Percentiles rank a stretch among this genome's conserved stretches.
Conservation (phyloP, 2,329 filamentous ascomycete species). For the Alternaria gaisen region DNA sequence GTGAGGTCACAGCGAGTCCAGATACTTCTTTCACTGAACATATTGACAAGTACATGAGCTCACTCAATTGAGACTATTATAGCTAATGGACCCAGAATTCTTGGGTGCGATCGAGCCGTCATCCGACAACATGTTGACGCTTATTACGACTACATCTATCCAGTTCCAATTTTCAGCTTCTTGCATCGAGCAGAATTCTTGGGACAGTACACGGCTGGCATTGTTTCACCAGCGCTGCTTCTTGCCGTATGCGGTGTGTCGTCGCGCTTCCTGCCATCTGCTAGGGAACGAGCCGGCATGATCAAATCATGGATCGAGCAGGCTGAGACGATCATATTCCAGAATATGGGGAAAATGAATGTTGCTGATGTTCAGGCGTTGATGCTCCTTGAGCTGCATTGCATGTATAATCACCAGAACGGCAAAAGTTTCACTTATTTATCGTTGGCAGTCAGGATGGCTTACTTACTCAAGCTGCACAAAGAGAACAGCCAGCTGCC, state of each 20-base stretch:
- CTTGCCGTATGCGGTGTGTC: conserved; percentile 17
- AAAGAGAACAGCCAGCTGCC: conserved; percentile 9
- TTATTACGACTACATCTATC: conserved; percentile 20
- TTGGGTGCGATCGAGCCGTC: conserved; percentile 7
- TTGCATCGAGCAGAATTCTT: conserved; percentile 19
- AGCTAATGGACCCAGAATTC: conserved; percentile 1
- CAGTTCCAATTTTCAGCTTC: conserved; percentile 15
- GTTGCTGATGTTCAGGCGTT: conserved; percentile 5
- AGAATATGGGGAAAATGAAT: conserved; percentile 7
- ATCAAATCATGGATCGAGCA: conserved; percentile 13
- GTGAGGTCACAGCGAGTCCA: neutral
- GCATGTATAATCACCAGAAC: conserved; percentile 9
- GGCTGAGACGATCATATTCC: conserved; percentile 12
- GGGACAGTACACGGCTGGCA: conserved; percentile 1
- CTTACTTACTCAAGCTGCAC: conserved; percentile 13
- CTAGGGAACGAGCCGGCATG: neutral
- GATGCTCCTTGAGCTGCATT: conserved; percentile 7
- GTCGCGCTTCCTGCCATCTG: conserved; percentile 8
- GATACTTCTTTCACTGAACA: neutral
- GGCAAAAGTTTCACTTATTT: conserved; percentile 6
- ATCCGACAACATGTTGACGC: conserved; percentile 16
- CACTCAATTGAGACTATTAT: neutral
- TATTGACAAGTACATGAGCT: neutral
- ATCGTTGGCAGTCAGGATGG: conserved; percentile 8
- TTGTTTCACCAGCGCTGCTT: conserved; percentile 2